phyloP scores from a whole-genome alignment of 805 yeast species.

The Barnettozyma sp. region DNA sequence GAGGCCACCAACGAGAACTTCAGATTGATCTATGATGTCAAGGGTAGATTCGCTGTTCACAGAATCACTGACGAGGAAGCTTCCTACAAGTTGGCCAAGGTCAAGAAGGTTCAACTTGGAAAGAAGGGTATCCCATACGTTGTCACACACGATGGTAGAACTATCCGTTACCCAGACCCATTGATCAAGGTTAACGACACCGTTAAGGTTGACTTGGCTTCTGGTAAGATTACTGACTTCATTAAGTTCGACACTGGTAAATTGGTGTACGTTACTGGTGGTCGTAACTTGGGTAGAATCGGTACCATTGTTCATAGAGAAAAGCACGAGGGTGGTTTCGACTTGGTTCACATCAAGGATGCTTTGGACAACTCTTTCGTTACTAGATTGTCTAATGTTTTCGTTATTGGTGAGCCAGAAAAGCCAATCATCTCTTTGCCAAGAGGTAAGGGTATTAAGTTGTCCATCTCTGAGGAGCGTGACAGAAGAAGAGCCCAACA shows the following conservation, averaged over 20 bases:
- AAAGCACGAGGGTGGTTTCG: slow-evolving; percentile 98
- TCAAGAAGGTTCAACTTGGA: slow-evolving; percentile 96
- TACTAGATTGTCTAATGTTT: slow-evolving; percentile 89
- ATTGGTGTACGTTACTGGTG: slow-evolving; percentile 91
- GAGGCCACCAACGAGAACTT: slow-evolving; percentile 99
- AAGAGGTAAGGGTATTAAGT: slow-evolving; percentile 98
- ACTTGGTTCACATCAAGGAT: slow-evolving; percentile 95
- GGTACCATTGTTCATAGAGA: slow-evolving; percentile 95
- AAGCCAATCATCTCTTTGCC: slow-evolving; percentile 93
- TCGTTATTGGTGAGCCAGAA: slow-evolving; percentile 92
- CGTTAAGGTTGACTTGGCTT: slow-evolving; percentile 91
- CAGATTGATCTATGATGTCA: slow-evolving; percentile 96
- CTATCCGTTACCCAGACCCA: slow-evolving; percentile 99
- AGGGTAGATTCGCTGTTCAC: slow-evolving; percentile 99
- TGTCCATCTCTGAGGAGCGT: slow-evolving; percentile 94
- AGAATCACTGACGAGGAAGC: slow-evolving; percentile 99
- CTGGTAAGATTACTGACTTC: slow-evolving; percentile 89
- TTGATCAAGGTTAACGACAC: slow-evolving; percentile 94
- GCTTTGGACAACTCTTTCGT: slow-evolving; percentile 91
- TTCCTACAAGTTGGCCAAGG: slow-evolving; percentile 95
- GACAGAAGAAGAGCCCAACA: slow-evolving; percentile 90
- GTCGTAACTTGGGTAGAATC: slow-evolving; percentile 97
- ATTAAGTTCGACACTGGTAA: slow-evolving; percentile 91
- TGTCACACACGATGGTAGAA: slow-evolving; percentile 99
- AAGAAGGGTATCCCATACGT: slow-evolving; percentile 97